A percentile compares a stretch with the other conserved stretches of the same genome.
These are phyloP conservation scores for Amanita exitialis DNA, from an alignment of 768 basidiomycete genomes.

Conservation along the genomic window DNA sequence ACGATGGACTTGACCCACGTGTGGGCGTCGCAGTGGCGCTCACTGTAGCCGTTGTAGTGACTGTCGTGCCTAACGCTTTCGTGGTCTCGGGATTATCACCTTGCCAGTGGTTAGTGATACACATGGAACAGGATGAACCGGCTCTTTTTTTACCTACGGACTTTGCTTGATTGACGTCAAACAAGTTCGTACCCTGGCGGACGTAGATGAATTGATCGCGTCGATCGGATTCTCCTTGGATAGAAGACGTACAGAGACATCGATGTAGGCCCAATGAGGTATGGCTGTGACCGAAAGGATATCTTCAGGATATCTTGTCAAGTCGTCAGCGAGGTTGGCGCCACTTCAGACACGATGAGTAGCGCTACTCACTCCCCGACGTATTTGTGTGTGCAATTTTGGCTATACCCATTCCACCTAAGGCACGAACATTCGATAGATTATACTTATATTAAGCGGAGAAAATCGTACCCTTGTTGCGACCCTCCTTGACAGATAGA, in stretches of 20 bases:
- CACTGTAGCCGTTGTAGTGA: neutral
- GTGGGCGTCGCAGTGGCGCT: neutral
- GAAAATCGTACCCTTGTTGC: neutral
- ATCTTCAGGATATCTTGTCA: neutral
- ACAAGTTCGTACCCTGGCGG: neutral
- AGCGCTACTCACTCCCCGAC: neutral
- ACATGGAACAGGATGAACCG: too few species aligned
- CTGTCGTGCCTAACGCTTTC: neutral
- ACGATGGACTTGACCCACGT: neutral
- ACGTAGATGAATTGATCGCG: neutral
- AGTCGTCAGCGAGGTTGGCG: neutral
- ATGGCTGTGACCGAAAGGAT: neutral
- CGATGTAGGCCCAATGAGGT: conserved; percentile 2
- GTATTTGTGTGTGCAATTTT: neutral
- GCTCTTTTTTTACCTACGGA: neutral
- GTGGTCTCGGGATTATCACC: neutral
- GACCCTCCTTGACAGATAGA: conserved; percentile 1
- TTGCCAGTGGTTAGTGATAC: neutral
- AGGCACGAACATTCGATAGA: neutral
- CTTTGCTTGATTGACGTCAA: neutral
- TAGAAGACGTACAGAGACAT: neutral
- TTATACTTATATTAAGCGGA: neutral
- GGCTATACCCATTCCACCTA: neutral
- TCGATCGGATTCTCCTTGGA: neutral
- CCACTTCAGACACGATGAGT: neutral